Evolutionary conservation across 495 filamentous ascomycete species (phyloP), one percentile per base, ranked within the genome.

Genomic region (Lasiosphaeris hirsuta): DNA sequence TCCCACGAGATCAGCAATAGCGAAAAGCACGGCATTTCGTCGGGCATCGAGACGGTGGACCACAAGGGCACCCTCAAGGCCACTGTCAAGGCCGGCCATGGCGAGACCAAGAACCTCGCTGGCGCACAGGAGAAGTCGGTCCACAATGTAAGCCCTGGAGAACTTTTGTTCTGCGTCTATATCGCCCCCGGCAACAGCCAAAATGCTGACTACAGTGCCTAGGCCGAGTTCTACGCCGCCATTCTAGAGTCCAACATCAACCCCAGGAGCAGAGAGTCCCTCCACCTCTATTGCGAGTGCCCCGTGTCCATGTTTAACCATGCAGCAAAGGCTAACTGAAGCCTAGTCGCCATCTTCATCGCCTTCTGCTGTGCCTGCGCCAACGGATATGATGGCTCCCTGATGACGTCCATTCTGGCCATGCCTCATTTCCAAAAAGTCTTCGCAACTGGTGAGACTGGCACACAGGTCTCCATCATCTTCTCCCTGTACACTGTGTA

Each of bases 211-310:
- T 10, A 43, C 36, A 10, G 13, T 7, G 30, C 8, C 42, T 11
- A 83, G 81, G 81, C 82, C 69, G 81, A 83, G 33, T 69, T 85
- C 11, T 85, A 68, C 60, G 81, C 82, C 35, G 81, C 81, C 35
- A 74, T 84, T 56, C 67, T 81, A 45, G 80, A 83, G 61, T 77
- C 79, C 34, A 75, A 80, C 41, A 84, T 85, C 62, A 70, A 79
- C 51, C 71, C 68, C 39, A 76, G 79, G 76, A 83, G 80, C 72
- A 79, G 71, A 60, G 70, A 72, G 19, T 81, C 80, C 10, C 57
- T 81, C 17, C 75, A 81, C 7, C 71, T 85, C 38, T 84, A 83
- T 65, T 84, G 79, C 81, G 55, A 59, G 72, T 69, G 19, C 53
- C 35, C 18, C 39, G 14, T 13, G 15, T 49, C 47, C 33, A 33